Evolutionary conservation across 2,329 filamentous ascomycete species (phyloP), one percentile per base, ranked within the genome.

Genomic region (Botrytis fabae): DNA sequence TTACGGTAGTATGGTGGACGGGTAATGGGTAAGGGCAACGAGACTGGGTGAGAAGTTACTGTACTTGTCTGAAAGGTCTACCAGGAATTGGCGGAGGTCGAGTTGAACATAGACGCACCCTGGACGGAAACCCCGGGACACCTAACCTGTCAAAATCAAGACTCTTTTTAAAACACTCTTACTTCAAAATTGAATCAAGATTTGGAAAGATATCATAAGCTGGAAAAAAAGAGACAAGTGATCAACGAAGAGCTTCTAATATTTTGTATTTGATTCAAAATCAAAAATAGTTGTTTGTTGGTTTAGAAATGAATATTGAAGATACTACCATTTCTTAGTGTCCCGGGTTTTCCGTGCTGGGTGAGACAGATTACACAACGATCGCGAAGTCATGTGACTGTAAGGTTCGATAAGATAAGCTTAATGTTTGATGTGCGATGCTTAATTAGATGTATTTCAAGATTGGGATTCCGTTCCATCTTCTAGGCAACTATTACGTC

Each of bases 401-500:
- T 0, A 22, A 2, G 32, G 32, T 32, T 32, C 2, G 65, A 69
- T 69, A 69, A 69, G 65, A 69, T 69, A 69, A 69, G 35, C 48
- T 69, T 12, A 28, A 40, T 57, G 46, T 40, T 54, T 28, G 44
- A 28, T 42, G 35, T 25, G 46, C 25, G 10, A n/a, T 28, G 35
- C 64, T 66, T n/a, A 9, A 54, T 22, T 32, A 14, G 46, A 59
- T 60, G 35, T 14, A 40, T 22, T 62, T 44, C 61, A 20, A 63
- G 25, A 25, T 54, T 28, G 64, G 54, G 48, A 18, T 69, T 57
- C 25, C 38, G 57, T 57, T 57, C 18, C n/a, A 69, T 42, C 51
- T 28, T 66, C 64, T 46, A 71, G 70, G 48, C 61, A 66, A 35
- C 48, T 9, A 66, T 46, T n/a, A 69, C 48, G 35, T 57, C 61